Percentiles rank a stretch among this genome's conserved stretches.
Evolutionary conservation across 1,284 basidiomycete species (phyloP).

Genomic region (Ceratorhiza oryzae-sativae): DNA sequence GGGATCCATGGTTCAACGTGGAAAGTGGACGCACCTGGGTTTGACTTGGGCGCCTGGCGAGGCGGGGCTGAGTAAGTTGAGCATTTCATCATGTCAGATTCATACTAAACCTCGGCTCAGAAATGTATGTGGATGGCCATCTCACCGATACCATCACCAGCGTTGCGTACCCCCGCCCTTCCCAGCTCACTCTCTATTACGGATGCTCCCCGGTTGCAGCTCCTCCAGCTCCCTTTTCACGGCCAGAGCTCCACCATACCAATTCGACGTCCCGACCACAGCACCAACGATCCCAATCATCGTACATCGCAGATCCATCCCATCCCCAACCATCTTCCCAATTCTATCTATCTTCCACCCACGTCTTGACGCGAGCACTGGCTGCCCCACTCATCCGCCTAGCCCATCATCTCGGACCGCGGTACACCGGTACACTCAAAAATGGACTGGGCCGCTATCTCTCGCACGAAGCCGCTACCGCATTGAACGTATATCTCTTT

Average conservation of each 20-base stretch:
- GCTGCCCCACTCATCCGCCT: constrained; percentile 72
- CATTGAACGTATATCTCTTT: constrained; percentile 71
- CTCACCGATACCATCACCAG: constrained; percentile 64
- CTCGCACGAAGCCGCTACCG: constrained; percentile 79
- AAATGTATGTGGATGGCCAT: constrained; percentile 73
- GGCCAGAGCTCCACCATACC: not conserved
- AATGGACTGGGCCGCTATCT: constrained; percentile 68
- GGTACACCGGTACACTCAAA: constrained; percentile 76
- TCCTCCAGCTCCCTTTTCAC: not conserved
- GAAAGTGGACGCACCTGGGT: constrained; percentile 28
- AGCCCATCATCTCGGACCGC: constrained; percentile 76
- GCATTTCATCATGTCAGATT: no score
- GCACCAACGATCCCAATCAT: constrained; percentile 33
- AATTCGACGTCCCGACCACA: not conserved
- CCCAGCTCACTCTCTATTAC: constrained; percentile 24
- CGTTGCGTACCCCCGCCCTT: constrained; percentile 13
- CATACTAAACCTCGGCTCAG: constrained; percentile 55
- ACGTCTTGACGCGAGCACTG: constrained; percentile 66
- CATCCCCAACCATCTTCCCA: constrained; percentile 17
- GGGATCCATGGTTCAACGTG: constrained; percentile 29
- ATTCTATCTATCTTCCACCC: constrained; percentile 57
- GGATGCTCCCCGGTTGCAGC: constrained; percentile 6
- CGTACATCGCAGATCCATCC: constrained; percentile 7
- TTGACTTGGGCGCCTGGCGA: constrained; percentile 21
- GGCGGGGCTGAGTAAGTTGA: constrained; percentile 10